Evolutionary conservation across 2,329 filamentous ascomycete species (phyloP).

Genomic region (Neonectria magnoliae): DNA sequence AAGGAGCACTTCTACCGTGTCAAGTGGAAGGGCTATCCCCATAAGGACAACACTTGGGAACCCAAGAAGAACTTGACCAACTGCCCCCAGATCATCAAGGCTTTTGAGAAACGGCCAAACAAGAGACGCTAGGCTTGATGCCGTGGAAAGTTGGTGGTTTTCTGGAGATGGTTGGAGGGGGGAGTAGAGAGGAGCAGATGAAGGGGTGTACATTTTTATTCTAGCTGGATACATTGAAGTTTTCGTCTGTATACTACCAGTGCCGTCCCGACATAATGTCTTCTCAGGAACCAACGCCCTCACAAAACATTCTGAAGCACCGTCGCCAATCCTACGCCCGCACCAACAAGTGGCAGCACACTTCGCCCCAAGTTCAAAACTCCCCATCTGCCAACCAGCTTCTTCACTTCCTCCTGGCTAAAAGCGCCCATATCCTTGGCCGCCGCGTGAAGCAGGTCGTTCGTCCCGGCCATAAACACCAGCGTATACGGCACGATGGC

Average conservation of each 20-base stretch:
- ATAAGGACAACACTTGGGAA: constrained; percentile 63
- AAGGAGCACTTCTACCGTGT: constrained; percentile 57
- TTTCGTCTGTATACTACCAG: background rate
- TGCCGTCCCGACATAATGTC: background rate
- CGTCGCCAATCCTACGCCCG: constrained; percentile 37
- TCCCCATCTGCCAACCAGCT: constrained; percentile 37
- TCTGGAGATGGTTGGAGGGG: background rate
- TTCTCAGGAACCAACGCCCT: background rate
- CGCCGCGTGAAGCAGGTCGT: constrained; percentile 44
- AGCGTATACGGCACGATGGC: constrained; percentile 54
- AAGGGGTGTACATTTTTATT: background rate
- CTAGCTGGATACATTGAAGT: background rate
- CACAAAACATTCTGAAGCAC: constrained; percentile 32
- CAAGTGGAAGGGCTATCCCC: constrained; percentile 63
- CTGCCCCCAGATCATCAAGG: constrained; percentile 49
- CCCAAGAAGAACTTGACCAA: constrained; percentile 56
- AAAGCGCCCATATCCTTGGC: constrained; percentile 33
- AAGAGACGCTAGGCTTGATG: constrained; percentile 5
- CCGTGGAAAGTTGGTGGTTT: background rate
- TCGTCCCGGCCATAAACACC: constrained; percentile 50
- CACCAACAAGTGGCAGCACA: constrained; percentile 45
- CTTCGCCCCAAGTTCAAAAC: constrained; percentile 45
- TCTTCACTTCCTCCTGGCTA: constrained; percentile 35
- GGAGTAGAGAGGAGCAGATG: background rate
- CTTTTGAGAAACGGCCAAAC: constrained; percentile 47